These are phyloP conservation scores for Colletotrichum musicola DNA, from an alignment of 2,329 filamentous ascomycete genomes.

Conservation along the genomic window DNA sequence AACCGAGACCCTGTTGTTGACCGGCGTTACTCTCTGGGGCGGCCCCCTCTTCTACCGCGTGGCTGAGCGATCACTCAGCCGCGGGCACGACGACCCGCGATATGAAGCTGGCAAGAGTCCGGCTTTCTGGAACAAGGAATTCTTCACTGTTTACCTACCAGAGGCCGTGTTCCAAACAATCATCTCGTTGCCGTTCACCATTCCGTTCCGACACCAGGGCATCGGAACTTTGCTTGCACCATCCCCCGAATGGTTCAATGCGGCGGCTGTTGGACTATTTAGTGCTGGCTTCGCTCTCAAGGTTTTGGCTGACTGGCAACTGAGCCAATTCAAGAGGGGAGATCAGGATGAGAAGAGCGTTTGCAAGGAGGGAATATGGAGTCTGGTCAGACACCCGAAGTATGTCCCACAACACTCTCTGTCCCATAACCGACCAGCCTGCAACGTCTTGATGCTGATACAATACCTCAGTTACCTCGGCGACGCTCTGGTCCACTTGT, in stretches of 20 bases:
- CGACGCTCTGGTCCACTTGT: constrained; percentile 68
- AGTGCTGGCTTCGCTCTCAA: constrained; percentile 68
- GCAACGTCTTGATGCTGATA: not conserved
- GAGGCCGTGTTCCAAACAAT: constrained; percentile 68
- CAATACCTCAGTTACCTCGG: constrained; percentile 65
- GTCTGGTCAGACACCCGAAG: constrained; percentile 72
- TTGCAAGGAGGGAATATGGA: constrained; percentile 68
- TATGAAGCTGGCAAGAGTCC: constrained; percentile 62
- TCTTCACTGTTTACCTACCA: constrained; percentile 66
- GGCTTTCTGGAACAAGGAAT: constrained; percentile 68
- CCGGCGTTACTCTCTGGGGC: constrained; percentile 69
- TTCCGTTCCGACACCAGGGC: constrained; percentile 60
- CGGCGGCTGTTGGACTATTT: constrained; percentile 66
- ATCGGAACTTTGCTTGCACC: constrained; percentile 9
- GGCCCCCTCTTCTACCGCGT: constrained; percentile 67
- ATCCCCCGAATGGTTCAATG: constrained; percentile 45
- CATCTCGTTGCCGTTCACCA: constrained; percentile 67
- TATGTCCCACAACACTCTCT: constrained; percentile 51
- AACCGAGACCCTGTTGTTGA: constrained; percentile 66
- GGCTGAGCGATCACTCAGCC: constrained; percentile 59
- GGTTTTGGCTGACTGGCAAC: constrained; percentile 66
- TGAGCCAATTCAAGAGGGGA: constrained; percentile 60
- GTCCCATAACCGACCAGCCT: not conserved
- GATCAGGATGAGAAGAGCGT: constrained; percentile 42
- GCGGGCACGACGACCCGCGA: constrained; percentile 66